Base-by-base conservation (phyloP, 768 basidiomycete genomes). In the Leccinum arenicola region DNA sequence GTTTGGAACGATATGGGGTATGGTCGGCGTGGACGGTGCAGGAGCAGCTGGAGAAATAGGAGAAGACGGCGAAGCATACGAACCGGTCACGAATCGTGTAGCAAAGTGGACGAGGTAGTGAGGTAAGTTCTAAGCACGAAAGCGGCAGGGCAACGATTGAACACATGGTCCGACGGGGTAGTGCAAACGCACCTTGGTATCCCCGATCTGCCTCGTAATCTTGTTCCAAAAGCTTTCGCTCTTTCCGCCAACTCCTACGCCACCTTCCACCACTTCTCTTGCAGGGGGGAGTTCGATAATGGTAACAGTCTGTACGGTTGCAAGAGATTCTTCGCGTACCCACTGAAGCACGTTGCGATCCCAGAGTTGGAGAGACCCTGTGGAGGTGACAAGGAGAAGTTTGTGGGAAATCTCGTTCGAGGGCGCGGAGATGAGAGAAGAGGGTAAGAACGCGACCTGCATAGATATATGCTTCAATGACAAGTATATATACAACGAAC, bases 321-420 rank as follows among this genome's bases (percentile, higher is more conserved):
- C 77, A 10, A 96, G 77, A 2, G 84, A 80, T 68, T 98, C 95
- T 68, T 96, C 94, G 51, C 94, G 80, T 0, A 81, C 82, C 93
- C 93, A 96, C 29, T 81, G 77, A 29, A 84, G 74, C 36, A 77
- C 67, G 29, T 83, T 77, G 23, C 82, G 79, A 50, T 84, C 75
- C 89, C 92, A 92, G 9, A 88, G 73, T 64, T 94, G 89, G 27
- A 95, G 66, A 4, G 90, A 78, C 10, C 92, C 93, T 2, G 88
- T 87, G n/a, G 83, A 82, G 0, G 90, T 90, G 1, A 86, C 85
- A 19, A 93, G 56, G 19, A 86, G 69, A 6, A 86, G 43, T 57
- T 59, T 69, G 33, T 69, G 56, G 58, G 17, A 81, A 76, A 77
- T 61, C 17, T 80, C 74, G 7, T 67, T 74, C 55, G 66, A 64